Base-by-base conservation (phyloP, 768 basidiomycete species). In the Agaricus subrufescens region DNA sequence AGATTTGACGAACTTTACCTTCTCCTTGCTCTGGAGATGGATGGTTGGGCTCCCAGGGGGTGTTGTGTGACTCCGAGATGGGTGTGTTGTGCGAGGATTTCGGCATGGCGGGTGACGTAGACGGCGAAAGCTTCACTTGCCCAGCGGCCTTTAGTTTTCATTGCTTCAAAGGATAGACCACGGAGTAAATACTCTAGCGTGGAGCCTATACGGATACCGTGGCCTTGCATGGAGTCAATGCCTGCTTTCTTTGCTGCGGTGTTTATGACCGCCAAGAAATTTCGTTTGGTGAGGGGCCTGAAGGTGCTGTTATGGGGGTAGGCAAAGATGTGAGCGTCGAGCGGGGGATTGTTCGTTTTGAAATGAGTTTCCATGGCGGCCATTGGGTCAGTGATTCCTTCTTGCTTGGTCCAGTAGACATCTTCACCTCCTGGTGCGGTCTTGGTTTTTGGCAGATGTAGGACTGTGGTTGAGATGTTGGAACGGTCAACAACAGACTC, bases 131-230 rank as follows among this genome's bases (percentile, higher is more conserved):
- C 58, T 26, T 60, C 47, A 10, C 56, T 57, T 0, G 51, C 51
- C 59, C 73, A 76, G 0, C 66, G 49, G 0, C 73, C 69, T 25
- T 66, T 74, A 0, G 63, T 58, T 39, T 71, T 71, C n/a, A 73
- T 63, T 1, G 67, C 67, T 6, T 74, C 69, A 43, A 76, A 70
- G 2, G 71, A 66, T 0, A 69, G 47, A 0, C 70, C 69, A 4
- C 63, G 54, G 3, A 76, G 67, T 0, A 75, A 66, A 56, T 73
- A 74, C 52, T 72, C 67, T 0, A 75, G 60, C 0, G 72, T 73
- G 5, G 66, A 39, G 4, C 66, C 63, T 58, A 63, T 64, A 46
- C 60, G 57, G 27, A 67, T 64, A 19, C 63, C 58, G 43, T 75
- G 71, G 1, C 67, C 67, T 39, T 67, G 56, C 5, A 67, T 37